Conservation (phyloP, 805 yeast genomes). For the Candida easanensis region DNA sequence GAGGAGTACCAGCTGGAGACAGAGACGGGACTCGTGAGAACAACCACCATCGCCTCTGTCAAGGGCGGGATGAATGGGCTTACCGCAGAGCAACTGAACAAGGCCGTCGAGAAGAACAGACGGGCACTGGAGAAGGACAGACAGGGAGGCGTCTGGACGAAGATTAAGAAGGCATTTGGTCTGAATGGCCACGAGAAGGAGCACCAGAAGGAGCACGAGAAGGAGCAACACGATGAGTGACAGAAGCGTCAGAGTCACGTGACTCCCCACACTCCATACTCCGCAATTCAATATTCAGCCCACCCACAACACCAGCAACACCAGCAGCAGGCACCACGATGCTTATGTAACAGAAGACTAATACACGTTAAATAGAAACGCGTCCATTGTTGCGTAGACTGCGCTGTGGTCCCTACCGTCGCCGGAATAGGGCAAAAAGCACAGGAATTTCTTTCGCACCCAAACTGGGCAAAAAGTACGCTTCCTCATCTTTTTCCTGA, state of each 20-base stretch:
- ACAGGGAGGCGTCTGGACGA: constrained; percentile 1
- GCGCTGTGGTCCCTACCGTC: no score
- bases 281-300: no score
- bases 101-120: constrained; percentile 32
- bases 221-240: background rate
- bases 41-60: constrained; percentile 35
- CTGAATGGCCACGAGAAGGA: background rate
- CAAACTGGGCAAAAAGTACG: background rate
- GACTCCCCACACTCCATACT: no score
- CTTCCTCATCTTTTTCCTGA: background rate
- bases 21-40: constrained; percentile 61
- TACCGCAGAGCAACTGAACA: constrained; percentile 26
- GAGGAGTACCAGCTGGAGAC: constrained; percentile 70
- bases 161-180: background rate
- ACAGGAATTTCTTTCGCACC: background rate
- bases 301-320: no score
- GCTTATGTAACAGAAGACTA: no score
- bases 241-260: no score
- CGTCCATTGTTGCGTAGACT: no score
- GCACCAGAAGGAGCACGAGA: background rate
- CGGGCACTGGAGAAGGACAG: constrained; percentile 27
- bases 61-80: constrained; percentile 8
- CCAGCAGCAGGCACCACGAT: no score
- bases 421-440: background rate
- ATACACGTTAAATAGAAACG: background rate